phyloP scores from a whole-genome alignment of 257 asterid genomes.

The Solanum sejunctum region DNA sequence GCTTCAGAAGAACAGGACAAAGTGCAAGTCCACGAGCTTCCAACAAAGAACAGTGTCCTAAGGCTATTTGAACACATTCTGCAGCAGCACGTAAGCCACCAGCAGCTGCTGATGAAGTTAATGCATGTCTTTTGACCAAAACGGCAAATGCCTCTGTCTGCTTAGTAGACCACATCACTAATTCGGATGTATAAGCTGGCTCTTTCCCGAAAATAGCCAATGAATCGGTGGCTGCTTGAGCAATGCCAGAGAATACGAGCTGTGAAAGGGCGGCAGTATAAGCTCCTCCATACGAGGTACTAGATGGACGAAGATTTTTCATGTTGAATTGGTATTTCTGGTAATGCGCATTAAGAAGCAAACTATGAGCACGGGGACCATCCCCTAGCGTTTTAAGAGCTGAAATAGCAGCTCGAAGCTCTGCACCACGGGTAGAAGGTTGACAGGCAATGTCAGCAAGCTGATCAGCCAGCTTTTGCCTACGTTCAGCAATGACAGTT shows the following conservation, averaged over 20 bases:
- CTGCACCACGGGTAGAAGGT: constrained; percentile 90
- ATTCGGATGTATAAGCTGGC: constrained; percentile 86
- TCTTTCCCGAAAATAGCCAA: constrained; percentile 77
- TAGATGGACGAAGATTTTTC: constrained; percentile 93
- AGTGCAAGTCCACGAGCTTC: constrained; percentile 96
- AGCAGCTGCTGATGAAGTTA: constrained; percentile 98
- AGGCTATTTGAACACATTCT: constrained; percentile 96
- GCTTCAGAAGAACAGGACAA: constrained; percentile 84
- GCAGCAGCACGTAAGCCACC: constrained; percentile 99
- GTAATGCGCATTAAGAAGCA: constrained; percentile 87
- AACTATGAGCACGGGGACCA: constrained; percentile 90
- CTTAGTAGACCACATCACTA: constrained; percentile 97
- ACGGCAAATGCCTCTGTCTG: constrained; percentile 84
- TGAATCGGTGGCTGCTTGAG: constrained; percentile 95
- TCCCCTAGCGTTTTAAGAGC: constrained; percentile 96
- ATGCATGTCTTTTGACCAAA: constrained; percentile 87
- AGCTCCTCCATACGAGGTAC: constrained; percentile 96
- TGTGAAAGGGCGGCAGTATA: constrained; percentile 96
- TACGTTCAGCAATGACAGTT: constrained; percentile 58
- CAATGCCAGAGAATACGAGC: constrained; percentile 88
- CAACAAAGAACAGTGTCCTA: constrained; percentile 89
- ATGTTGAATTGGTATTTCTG: constrained; percentile 89
- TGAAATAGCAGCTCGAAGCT: constrained; percentile 88
- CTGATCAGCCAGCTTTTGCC: constrained; percentile 89
- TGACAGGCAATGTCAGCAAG: constrained; percentile 97